Evolutionary conservation across 345 rosid genomes (phyloP).

Genomic region (Citrus sinensis): DNA sequence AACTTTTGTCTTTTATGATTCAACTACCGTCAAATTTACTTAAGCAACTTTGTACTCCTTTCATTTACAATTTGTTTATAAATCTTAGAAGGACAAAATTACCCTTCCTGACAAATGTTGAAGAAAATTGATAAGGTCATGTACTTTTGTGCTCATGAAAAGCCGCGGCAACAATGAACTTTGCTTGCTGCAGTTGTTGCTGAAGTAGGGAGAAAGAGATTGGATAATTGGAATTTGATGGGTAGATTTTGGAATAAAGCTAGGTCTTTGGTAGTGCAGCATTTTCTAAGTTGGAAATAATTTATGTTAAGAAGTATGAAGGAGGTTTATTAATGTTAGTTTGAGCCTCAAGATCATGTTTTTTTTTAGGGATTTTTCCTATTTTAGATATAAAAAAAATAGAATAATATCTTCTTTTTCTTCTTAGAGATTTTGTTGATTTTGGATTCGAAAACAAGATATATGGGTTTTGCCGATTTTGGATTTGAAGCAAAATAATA

Average conservation of each 20-base stretch:
- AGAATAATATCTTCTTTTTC: too few relatives aligned
- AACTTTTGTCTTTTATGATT: too few relatives aligned
- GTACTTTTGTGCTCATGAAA: conserved; percentile 62
- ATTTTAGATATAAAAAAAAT: too few relatives aligned
- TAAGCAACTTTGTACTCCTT: too few relatives aligned
- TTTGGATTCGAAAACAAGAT: too few relatives aligned
- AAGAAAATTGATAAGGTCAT: conserved; percentile 52
- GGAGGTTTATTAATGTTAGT: conserved; percentile 68
- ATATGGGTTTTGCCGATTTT: conserved; percentile 41
- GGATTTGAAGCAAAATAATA: conserved; percentile 43
- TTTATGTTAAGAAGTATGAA: conserved; percentile 76
- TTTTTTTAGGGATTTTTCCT: conserved; percentile 25
- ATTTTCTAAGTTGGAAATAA: conserved; percentile 84
- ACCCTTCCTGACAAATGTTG: conserved; percentile 3
- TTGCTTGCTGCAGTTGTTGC: conserved; percentile 41
- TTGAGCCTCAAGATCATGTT: conserved; percentile 65
- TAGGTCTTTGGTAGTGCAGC: conserved; percentile 66
- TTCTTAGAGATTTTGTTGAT: too few relatives aligned
- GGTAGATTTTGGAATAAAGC: conserved; percentile 76
- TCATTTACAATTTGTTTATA: too few relatives aligned
- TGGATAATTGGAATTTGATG: conserved; percentile 96
- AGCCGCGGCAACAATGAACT: conserved; percentile 93
- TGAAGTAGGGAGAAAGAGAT: conserved; percentile 53
- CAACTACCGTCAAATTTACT: too few relatives aligned
- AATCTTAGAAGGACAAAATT: too few relatives aligned